These are phyloP conservation scores for Chlamydomonas urium DNA, from an alignment of 139 green algal genomes.

Conservation along the genomic window DNA sequence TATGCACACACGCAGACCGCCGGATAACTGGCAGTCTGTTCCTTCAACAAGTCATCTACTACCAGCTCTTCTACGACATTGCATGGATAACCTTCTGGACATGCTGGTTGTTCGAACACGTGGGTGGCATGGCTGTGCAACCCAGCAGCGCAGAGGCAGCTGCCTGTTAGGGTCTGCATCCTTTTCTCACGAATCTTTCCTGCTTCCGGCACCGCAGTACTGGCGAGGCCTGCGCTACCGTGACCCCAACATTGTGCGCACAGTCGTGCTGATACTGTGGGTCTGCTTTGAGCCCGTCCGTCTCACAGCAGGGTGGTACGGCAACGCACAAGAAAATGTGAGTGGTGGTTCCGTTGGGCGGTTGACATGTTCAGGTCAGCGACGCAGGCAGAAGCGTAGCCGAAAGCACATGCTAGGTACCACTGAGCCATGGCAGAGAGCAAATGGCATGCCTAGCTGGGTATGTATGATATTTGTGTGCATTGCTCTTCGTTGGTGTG, in stretches of 20 bases:
- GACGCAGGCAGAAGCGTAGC: background rate
- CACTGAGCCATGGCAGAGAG: too few species aligned
- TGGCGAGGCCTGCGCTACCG: constrained; percentile 22
- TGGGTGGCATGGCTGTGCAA: background rate
- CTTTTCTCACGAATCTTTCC: background rate
- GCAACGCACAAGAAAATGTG: constrained; percentile 59
- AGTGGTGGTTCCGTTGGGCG: background rate
- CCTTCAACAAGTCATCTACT: constrained; percentile 57
- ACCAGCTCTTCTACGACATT: constrained; percentile 33
- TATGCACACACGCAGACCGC: constrained; percentile 22
- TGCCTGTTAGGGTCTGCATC: background rate
- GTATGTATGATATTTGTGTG: too few species aligned
- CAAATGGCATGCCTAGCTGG: too few species aligned
- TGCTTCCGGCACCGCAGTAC: constrained; percentile 31
- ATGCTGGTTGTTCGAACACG: constrained; percentile 19
- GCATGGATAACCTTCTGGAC: constrained; percentile 33
- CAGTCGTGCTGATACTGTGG: constrained; percentile 48
- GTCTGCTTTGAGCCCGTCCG: constrained; percentile 45
- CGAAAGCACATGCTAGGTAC: background rate
- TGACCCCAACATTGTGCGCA: constrained; percentile 45
- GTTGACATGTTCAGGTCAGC: background rate
- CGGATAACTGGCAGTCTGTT: constrained; percentile 39
- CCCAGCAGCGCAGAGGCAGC: background rate
- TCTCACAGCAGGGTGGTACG: constrained; percentile 38
- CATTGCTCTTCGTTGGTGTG: too few species aligned